Evolutionary conservation across 2,329 filamentous ascomycete species (phyloP), one percentile per base, ranked within the genome.

Genomic region (Botrytis tulipae): DNA sequence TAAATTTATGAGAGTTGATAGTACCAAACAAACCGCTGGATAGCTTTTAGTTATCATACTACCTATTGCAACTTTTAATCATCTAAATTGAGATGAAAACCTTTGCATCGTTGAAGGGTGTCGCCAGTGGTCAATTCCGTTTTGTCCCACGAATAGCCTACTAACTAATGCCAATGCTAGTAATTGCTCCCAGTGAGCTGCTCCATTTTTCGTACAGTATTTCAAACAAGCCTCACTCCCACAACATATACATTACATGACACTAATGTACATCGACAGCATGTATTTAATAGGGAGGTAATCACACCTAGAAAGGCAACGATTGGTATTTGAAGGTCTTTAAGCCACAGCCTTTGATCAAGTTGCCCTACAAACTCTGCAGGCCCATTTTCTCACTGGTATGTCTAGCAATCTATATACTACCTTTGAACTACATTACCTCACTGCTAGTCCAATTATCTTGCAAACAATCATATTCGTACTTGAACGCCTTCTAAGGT

Each of bases 181-280:
- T 42, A 20, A n/a, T 25, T 51, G 8, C 63, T 48, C 14, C 46
- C 25, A 35, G 18, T 67, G 35, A 67, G 14, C 25, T 54, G 46
- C 46, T 54, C 46, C 46, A 42, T 54, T 40, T 29, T 67, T 48
- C 16, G 51, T 67, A 67, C 65, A 40, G 32, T 20, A 29, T 48
- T 48, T 54, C 32, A 67, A 67, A 54, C 46, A 67, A 40, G 35
- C 65, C 65, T 54, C 35, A 40, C 35, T 40, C 29, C 32, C 65
- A 67, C 65, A 67, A 29, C 65, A 67, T 67, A 22, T 54, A 67
- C 46, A 54, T 67, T 29, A 67, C 65, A 67, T 67, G 65, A n/a
- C 32, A 67, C 65, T 67, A 51, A 54, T 67, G 46, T 67, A 67
- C 65, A 40, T 54, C 44, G 29, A 54, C 46, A 67, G 32, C 32